Base-by-base conservation (phyloP, 805 yeast genomes). In the Nakazawaea anatomiae region DNA sequence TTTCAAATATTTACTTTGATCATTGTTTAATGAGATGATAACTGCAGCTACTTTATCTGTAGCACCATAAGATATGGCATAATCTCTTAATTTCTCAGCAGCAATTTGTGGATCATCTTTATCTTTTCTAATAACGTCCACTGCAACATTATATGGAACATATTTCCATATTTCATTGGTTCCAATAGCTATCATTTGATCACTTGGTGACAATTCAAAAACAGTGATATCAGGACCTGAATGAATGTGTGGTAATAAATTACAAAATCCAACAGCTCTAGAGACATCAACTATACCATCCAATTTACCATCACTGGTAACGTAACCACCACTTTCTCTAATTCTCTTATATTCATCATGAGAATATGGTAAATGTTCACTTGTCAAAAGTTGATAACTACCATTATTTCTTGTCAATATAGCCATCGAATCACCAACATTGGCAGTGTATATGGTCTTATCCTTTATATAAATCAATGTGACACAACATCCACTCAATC, bases 31-130 rank as follows among this genome's bases (percentile, higher is more conserved):
- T 0, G 91, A 82, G 25, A 92, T 65, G 11, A 94, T 96, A 65
- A 89, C 80, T 5, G 89, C 94, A 12, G 91, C 80, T 10, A 87
- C 75, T 58, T 88, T 88, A 44, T 87, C 90, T 2, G 77, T 70
- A 40, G 92, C 85, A 27, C 98, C 98, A 65, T 90, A 94, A 1
- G 97, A 85, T 54, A 92, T 80, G 1, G 98, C 97, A 71, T 86
- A 89, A 66, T 94, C 99, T 61, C 98, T 80, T 57, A 94, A 73
- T 61, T 87, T 89, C 58, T 89, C 95, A 0, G 99, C 97, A 0
- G 97, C 97, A 29, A 82, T 65, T 82, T 89, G 85, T 2, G 97
- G 96, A 58, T 88, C 89, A 18, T 82, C 82, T 58, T 81, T 82
- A 59, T 85, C 88, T 55, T 85, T 88, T 54, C 96, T 76, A 11